Conservation (phyloP, 2,329 filamentous ascomycete genomes). For the Paraphaeosphaeria sporulosa region DNA sequence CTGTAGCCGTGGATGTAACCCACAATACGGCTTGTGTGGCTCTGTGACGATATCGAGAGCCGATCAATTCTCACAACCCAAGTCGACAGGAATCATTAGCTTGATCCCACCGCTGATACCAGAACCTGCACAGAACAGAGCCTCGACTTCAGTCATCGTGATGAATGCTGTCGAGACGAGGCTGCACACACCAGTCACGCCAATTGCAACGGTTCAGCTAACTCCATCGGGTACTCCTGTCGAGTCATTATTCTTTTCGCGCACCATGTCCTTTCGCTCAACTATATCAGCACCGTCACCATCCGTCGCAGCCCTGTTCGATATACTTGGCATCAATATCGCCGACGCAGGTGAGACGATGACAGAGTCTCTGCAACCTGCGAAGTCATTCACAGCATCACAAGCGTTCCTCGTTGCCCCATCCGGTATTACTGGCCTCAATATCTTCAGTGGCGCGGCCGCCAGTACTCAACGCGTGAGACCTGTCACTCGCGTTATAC, state of each 20-base stretch:
- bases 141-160: background rate
- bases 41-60: background rate
- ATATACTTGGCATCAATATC: too few species aligned
- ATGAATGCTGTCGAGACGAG: too few species aligned
- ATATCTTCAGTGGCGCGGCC: too few species aligned
- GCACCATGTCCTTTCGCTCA: background rate
- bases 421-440: too few species aligned
- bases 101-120: background rate
- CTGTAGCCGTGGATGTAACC: slow-evolving; percentile 5
- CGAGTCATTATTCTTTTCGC: background rate
- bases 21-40: background rate
- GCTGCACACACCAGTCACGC: too few species aligned
- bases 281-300: background rate
- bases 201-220: background rate
- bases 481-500: too few species aligned
- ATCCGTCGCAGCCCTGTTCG: too few species aligned
- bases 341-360: too few species aligned
- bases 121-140: background rate
- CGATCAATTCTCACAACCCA: background rate
- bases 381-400: too few species aligned
- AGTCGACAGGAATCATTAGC: background rate
- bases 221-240: background rate
- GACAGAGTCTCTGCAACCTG: too few species aligned
- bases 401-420: too few species aligned
- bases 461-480: too few species aligned